Evolutionary conservation across 192 early-diverging fungal species (phyloP), one percentile per base, ranked within the genome.

Genomic region (Coemansia aciculifera): DNA sequence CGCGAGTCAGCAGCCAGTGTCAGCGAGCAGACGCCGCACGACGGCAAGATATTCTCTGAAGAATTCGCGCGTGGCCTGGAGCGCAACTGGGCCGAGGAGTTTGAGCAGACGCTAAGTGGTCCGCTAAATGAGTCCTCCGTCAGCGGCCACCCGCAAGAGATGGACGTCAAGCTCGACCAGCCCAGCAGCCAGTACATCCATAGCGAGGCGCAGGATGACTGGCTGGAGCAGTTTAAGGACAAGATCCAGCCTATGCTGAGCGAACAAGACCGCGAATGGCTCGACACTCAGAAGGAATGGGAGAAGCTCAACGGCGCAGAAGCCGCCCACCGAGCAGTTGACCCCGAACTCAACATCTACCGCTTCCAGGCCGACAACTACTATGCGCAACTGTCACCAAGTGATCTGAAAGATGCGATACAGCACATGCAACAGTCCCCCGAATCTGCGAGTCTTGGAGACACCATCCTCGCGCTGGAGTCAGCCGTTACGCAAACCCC

Each of bases 401-500:
- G 73, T 46, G 65, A 73, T 19, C 68, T 87, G 29, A 74, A 84
- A 13, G 74, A 84, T 21, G 68, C 67, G 3, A 85, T 90, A 46
- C 64, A 85, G 66, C 76, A 85, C 37, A 83, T 88, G 72, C 68
- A 85, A 24, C 78, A 82, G 34, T 71, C 79, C 11, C 87, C 88
- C 23, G 72, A 77, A 39, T 65, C 71, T 9, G 59, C 74, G 23
- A 90, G 90, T 69, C 84, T 99, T 10, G 84, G 90, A 15, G 98
- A 98, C 60, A 86, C 92, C 1, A 95, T 98, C 49, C 75, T 98
- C 65, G 91, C 92, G 5, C 87, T 98, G 10, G 98, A 99, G 77
- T 94, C 94, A 21, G 85, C 89, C 1, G 88, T 96, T 27, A 90
- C 95, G 71, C 79, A 89, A 48, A 86, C 93, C 43, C 88, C 94